phyloP scores from a whole-genome alignment of 148 eudicot species.

The Limonium bicolor region DNA sequence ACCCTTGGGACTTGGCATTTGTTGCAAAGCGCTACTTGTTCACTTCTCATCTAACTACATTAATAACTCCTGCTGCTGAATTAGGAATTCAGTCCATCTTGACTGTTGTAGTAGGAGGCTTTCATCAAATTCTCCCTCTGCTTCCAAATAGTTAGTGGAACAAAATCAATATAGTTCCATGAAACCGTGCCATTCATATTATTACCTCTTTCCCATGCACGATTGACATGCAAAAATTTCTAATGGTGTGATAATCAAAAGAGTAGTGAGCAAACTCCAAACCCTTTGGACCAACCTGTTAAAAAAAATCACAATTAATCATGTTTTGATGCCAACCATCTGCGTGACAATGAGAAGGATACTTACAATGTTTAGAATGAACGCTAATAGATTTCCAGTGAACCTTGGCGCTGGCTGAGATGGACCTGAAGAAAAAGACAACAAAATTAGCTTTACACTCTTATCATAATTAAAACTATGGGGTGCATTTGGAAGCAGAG shows the following conservation, averaged over 20 bases:
- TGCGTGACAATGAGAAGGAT: neutral
- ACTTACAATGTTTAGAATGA: slow-evolving; percentile 65
- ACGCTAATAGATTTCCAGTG: slow-evolving; percentile 75
- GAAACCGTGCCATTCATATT: too few species aligned
- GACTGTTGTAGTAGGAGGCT: too few species aligned
- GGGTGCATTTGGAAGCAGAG: too few species aligned
- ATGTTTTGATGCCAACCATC: neutral
- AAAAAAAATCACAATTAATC: slow-evolving; percentile 1
- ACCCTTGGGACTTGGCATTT: too few species aligned
- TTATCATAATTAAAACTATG: too few species aligned
- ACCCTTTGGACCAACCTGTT: slow-evolving; percentile 94
- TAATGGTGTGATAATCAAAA: slow-evolving; percentile 91
- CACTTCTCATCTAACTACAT: too few species aligned
- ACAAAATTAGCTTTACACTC: neutral
- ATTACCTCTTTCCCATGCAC: slow-evolving; percentile 76
- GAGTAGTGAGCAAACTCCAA: slow-evolving; percentile 95
- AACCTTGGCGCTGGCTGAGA: slow-evolving; percentile 85
- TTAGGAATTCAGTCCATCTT: too few species aligned
- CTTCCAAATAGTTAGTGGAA: too few species aligned
- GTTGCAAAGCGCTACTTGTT: too few species aligned
- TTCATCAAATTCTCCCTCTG: too few species aligned
- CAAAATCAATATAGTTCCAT: neutral
- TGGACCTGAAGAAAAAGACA: slow-evolving; percentile 44
- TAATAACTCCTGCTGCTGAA: too few species aligned
- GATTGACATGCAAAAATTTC: slow-evolving; percentile 69